Percentiles rank a stretch among this genome's conserved stretches.
Conservation (phyloP, 192 early-diverging fungal genomes). For the Coemansia reversa region DNA sequence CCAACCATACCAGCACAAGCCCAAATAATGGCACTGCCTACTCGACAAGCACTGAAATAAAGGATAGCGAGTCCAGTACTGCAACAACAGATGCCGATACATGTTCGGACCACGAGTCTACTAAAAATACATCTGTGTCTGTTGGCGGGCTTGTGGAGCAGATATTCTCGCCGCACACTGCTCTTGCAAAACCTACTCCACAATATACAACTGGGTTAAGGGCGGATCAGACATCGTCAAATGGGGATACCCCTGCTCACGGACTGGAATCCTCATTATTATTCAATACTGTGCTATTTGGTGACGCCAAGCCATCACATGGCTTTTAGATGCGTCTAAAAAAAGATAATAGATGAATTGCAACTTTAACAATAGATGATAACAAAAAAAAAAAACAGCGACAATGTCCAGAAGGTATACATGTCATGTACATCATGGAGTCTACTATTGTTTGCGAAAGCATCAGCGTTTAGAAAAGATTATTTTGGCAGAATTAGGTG, state of each 20-base stretch:
- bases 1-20: slow-evolving; percentile 3
- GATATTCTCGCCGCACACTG: neutral
- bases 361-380: no score
- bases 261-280: neutral
- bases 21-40: neutral
- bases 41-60: neutral
- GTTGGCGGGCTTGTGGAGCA: neutral
- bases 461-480: no score
- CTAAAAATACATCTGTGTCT: neutral
- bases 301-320: neutral
- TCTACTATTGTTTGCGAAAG: no score
- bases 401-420: no score
- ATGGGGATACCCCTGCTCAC: neutral
- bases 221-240: neutral
- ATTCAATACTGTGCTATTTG: neutral
- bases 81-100: neutral
- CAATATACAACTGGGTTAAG: neutral
- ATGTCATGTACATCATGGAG: no score
- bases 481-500: no score
- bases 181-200: neutral
- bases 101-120: neutral
- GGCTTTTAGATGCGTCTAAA: neutral
- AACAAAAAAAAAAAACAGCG: no score
- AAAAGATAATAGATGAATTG: neutral
- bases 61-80: neutral